Percentiles rank a stretch among this genome's conserved stretches.
Conservation (phyloP, 208 protist genomes). For the Phytomonas francai region DNA sequence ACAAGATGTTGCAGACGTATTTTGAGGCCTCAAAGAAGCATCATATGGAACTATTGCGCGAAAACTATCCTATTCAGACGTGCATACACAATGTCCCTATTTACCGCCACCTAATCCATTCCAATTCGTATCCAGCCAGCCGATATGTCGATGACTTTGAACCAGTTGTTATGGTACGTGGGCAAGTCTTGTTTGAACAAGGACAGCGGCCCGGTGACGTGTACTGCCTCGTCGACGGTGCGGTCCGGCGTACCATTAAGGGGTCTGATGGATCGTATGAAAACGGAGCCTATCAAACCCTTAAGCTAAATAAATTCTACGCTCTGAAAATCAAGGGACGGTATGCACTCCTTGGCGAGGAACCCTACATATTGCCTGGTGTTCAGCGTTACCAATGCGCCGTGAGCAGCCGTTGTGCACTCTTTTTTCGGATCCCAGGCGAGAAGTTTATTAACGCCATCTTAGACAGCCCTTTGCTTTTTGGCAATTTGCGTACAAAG, state of each 20-base stretch:
- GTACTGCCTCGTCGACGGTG: conserved; percentile 77
- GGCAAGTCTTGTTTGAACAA: conserved; percentile 69
- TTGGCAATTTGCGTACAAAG: conserved; percentile 52
- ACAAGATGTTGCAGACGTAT: conserved; percentile 45
- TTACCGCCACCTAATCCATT: conserved; percentile 52
- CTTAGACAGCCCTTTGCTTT: conserved; percentile 68
- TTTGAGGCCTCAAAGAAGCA: conserved; percentile 35
- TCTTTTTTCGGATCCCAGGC: conserved; percentile 58
- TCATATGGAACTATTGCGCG: conserved; percentile 30
- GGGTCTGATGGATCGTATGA: conserved; percentile 32
- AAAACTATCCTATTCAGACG: conserved; percentile 30
- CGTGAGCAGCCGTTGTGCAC: conserved; percentile 56
- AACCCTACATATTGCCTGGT: conserved; percentile 71
- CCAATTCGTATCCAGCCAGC: conserved; percentile 11
- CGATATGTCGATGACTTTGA: conserved; percentile 60
- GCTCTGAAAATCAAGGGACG: conserved; percentile 44
- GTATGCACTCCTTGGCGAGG: conserved; percentile 78
- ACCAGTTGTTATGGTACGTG: conserved; percentile 52
- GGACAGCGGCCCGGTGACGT: conserved; percentile 57
- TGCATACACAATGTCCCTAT: conserved; percentile 61
- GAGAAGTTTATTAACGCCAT: conserved; percentile 71
- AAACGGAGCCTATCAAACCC: conserved; percentile 32
- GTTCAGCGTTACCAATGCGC: conserved; percentile 66
- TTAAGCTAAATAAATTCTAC: conserved; percentile 48
- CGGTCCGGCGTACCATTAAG: conserved; percentile 34